A percentile compares a stretch with the other conserved stretches of the same genome.
Evolutionary conservation across 2,329 filamentous ascomycete species (phyloP).

Genomic region (Phaeosphaeria sp.): DNA sequence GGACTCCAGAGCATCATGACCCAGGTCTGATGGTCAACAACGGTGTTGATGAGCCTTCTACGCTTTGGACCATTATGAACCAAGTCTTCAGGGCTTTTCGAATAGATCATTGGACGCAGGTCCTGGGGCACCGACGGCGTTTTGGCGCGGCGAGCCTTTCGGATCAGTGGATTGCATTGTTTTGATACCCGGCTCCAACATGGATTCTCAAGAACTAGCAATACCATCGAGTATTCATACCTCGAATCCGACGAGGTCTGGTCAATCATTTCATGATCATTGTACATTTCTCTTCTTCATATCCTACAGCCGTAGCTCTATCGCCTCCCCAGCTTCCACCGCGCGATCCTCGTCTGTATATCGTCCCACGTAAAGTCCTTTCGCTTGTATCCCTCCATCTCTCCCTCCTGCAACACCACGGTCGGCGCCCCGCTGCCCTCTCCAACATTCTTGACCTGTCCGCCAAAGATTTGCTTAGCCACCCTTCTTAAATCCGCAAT

Average conservation of each 20-base stretch:
- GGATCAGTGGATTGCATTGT: not conserved
- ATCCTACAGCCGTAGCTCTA: conserved; percentile 33
- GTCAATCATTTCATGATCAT: not conserved
- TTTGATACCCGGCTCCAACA: conserved; percentile 2
- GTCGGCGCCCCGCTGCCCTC: conserved; percentile 86
- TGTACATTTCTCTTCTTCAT: not conserved
- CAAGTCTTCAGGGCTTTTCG: too few species aligned
- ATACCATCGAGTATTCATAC: not conserved
- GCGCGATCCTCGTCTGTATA: conserved; percentile 84
- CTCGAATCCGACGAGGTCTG: not conserved
- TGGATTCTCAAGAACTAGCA: not conserved
- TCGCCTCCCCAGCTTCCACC: conserved; percentile 79
- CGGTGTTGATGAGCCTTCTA: too few species aligned
- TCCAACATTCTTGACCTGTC: conserved; percentile 76
- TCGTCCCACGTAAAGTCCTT: conserved; percentile 82
- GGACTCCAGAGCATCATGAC: conserved; percentile 34
- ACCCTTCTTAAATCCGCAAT: conserved; percentile 83
- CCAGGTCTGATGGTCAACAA: conserved; percentile 21
- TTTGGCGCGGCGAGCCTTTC: not conserved
- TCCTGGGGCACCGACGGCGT: too few species aligned
- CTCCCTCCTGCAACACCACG: conserved; percentile 91
- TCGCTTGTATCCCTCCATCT: conserved; percentile 72
- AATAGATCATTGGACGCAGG: too few species aligned
- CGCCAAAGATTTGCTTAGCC: conserved; percentile 78
- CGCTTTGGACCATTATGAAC: too few species aligned